These are phyloP conservation scores for Tulasnella calospora DNA, from an alignment of 768 basidiomycete genomes.

Conservation along the genomic window DNA sequence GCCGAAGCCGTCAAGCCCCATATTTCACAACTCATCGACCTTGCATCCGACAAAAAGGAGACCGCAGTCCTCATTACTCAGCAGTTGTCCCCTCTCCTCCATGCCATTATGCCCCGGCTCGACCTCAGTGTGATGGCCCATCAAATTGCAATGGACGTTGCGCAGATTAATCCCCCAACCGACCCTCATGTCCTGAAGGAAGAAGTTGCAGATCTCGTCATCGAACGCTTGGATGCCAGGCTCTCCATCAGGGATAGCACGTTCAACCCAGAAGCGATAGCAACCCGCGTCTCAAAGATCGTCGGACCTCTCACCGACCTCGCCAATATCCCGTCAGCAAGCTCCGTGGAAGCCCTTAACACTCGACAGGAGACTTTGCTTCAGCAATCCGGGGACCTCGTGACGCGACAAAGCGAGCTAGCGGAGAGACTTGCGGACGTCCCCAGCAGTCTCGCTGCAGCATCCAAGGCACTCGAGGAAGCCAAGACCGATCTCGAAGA, in stretches of 20 bases:
- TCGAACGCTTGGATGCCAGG: conserved; percentile 77
- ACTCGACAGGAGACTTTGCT: conserved; percentile 23
- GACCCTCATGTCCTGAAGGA: conserved; percentile 86
- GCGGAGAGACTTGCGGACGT: conserved; percentile 45
- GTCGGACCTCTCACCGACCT: conserved; percentile 44
- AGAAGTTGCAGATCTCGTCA: conserved; percentile 81
- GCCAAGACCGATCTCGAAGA: conserved; percentile 60
- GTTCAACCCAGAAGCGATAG: conserved; percentile 26
- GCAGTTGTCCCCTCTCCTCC: conserved; percentile 61
- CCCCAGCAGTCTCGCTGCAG: conserved; percentile 45
- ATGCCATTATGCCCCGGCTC: conserved; percentile 39
- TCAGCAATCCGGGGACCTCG: conserved; percentile 34
- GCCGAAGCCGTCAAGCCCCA: conserved; percentile 85
- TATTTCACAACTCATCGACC: conserved; percentile 81
- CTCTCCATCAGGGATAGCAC: conserved; percentile 67
- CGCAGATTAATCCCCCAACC: conserved; percentile 64
- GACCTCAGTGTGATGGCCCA: conserved; percentile 55
- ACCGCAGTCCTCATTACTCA: conserved; percentile 78
- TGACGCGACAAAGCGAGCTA: conserved; percentile 46
- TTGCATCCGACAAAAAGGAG: conserved; percentile 83
- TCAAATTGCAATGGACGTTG: conserved; percentile 63
- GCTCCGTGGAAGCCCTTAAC: conserved; percentile 3
- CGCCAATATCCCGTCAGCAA: conserved; percentile 17
- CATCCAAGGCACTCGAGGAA: conserved; percentile 44
- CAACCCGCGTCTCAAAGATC: conserved; percentile 49